Evolutionary conservation across 352 stramenopile species (phyloP).

Genomic region (Peronosclerospora sorghi): DNA sequence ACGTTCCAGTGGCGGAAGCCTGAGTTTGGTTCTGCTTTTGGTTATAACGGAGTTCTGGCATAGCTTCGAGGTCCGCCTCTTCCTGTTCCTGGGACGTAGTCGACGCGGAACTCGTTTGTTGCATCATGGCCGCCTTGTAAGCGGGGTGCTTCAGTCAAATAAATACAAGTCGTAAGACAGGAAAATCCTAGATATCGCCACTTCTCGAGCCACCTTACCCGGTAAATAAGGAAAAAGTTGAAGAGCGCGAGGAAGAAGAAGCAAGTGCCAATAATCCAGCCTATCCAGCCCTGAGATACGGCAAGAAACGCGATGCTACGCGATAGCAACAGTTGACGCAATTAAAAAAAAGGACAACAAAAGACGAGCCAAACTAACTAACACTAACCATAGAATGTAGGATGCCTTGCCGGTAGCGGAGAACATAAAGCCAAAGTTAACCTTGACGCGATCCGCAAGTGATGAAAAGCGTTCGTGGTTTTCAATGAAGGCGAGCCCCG

Average conservation of each 20-base stretch:
- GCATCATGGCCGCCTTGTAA: conserved; percentile 67
- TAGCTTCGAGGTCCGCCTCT: conserved; percentile 52
- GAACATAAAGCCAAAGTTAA: conserved; percentile 87
- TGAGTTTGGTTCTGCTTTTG: conserved; percentile 41
- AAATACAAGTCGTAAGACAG: neutral
- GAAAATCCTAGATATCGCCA: neutral
- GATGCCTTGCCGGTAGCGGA: conserved; percentile 67
- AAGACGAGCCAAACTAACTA: neutral
- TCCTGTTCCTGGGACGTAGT: conserved; percentile 33
- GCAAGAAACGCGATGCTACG: conserved; percentile 68
- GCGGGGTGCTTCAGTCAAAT: conserved; percentile 44
- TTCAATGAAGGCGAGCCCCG: conserved; percentile 66
- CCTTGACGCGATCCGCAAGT: conserved; percentile 64
- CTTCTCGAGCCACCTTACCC: conserved; percentile 29
- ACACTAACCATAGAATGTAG: conserved; percentile 71
- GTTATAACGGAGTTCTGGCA: conserved; percentile 77
- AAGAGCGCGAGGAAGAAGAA: conserved; percentile 71
- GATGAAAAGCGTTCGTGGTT: conserved; percentile 79
- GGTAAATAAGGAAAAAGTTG: conserved; percentile 83
- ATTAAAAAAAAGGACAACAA: neutral
- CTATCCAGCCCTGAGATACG: conserved; percentile 72
- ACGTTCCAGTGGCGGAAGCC: conserved; percentile 14
- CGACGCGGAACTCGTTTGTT: conserved; percentile 22
- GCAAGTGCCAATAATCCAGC: conserved; percentile 58
- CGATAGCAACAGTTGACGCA: conserved; percentile 1